Evolutionary conservation across 2,329 filamentous ascomycete species (phyloP), one percentile per base, ranked within the genome.

Genomic region (Eutypa lata): DNA sequence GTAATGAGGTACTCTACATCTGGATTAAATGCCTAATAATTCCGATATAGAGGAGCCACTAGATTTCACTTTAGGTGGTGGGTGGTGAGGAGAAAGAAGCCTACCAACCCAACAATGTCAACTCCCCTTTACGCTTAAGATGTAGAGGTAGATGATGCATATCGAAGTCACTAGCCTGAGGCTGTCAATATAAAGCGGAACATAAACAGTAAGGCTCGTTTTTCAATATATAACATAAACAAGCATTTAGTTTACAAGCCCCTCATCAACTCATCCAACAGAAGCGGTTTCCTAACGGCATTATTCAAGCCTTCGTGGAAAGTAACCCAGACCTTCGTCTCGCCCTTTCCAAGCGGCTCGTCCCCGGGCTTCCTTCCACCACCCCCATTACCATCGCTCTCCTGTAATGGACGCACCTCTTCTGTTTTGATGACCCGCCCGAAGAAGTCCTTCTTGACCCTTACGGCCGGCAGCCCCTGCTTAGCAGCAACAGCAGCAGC

Each of bases 251-350:
- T 49, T 52, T 61, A 84, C 54, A 87, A 61, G 2, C 79, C 82
- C 52, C 75, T 75, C 71, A 91, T 76, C 58, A 92, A 72, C 66
- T 91, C 88, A 56, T 80, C 78, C 68, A 91, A 70, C 19, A 84
- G 85, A 57, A 91, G 80, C 1, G 87, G 86, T 67, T 91, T 91
- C 65, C 86, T 78, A 37, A 91, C 89, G 18, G 89, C 89, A 75
- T 91, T 91, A 22, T 85, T 89, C 64, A 86, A 89, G 0, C 89
- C 89, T 69, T 91, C 89, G 62, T 91, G 83, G 66, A 84, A 91
- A 47, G 80, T 89, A 33, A 90, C 82, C 88, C 88, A 91, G 7
- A 88, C 82, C 60, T 84, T 83, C 11, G 74, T 76, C 46, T 81
- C 80, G 47, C 74, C 71, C 55, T 69, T 69, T 22, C 65, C 61